Percentiles rank a stretch among this genome's conserved stretches.
Conservation (phyloP, 1,284 basidiomycete species). For the Pseudomicrostroma phylloplanum region DNA sequence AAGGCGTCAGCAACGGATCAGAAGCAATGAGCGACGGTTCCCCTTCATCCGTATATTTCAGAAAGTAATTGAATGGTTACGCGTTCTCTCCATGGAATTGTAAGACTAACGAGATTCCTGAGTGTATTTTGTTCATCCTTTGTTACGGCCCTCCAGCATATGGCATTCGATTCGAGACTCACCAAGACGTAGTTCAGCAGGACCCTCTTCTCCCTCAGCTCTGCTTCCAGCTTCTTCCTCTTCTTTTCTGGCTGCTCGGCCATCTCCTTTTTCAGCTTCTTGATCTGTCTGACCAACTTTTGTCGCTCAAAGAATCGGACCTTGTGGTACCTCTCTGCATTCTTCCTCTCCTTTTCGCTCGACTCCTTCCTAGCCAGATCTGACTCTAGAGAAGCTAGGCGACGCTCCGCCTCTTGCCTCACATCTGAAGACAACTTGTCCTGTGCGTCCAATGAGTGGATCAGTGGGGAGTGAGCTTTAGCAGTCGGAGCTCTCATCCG, state of each 20-base stretch:
- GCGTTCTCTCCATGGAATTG: constrained; percentile 4
- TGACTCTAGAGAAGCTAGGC: constrained; percentile 25
- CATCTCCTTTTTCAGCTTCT: constrained; percentile 4
- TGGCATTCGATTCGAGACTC: not conserved
- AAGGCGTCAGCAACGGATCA: not conserved
- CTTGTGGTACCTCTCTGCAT: constrained; percentile 25
- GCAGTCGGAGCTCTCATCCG: no score
- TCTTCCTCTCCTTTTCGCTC: constrained; percentile 21
- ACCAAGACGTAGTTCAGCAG: constrained; percentile 13
- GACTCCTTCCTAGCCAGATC: constrained; percentile 20
- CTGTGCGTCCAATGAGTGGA: not conserved
- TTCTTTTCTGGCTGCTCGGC: not conserved
- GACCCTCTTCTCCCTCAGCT: constrained; percentile 9
- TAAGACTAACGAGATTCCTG: constrained; percentile 10
- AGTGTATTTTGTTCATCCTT: constrained; percentile 4
- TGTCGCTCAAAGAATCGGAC: constrained; percentile 28
- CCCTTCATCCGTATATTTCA: not conserved
- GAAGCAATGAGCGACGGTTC: no score
- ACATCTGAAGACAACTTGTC: constrained; percentile 28
- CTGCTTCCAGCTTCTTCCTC: constrained; percentile 5
- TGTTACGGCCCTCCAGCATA: not conserved
- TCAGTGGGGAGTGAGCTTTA: no score
- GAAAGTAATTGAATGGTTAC: constrained; percentile 7
- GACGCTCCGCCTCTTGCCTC: constrained; percentile 35
- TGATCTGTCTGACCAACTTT: constrained; percentile 7